Evolutionary conservation across 768 basidiomycete species (phyloP).

Genomic region (Podaxis carcinomalis): DNA sequence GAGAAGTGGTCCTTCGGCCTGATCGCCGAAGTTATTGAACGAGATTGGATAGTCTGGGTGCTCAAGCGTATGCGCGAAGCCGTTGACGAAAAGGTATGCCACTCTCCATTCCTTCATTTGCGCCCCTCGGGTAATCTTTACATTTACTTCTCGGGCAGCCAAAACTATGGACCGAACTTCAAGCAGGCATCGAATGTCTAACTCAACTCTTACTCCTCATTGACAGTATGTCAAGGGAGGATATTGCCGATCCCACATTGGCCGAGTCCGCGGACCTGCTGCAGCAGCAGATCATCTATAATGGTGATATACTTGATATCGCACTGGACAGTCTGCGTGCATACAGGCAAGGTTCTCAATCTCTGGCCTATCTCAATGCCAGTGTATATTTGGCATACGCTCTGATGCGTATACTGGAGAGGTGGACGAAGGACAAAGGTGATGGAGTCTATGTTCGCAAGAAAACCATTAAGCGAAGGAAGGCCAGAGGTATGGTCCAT

Average conservation of each 20-base stretch:
- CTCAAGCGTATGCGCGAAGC: slow-evolving; percentile 84
- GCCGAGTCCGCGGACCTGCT: slow-evolving; percentile 76
- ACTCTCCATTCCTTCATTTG: slow-evolving; percentile 7
- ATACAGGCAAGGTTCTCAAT: slow-evolving; percentile 80
- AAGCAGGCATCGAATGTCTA: slow-evolving; percentile 91
- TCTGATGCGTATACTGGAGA: slow-evolving; percentile 86
- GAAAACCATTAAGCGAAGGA: slow-evolving; percentile 49
- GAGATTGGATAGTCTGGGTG: slow-evolving; percentile 87
- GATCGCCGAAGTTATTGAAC: slow-evolving; percentile 82
- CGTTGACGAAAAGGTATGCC: slow-evolving; percentile 82
- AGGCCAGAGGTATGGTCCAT: slow-evolving; percentile 33
- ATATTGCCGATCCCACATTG: slow-evolving; percentile 41
- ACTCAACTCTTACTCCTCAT: slow-evolving; percentile 89
- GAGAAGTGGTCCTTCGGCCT: slow-evolving; percentile 63
- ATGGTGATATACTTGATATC: slow-evolving; percentile 90
- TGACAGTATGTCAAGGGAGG: slow-evolving; percentile 69
- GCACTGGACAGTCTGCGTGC: slow-evolving; percentile 70
- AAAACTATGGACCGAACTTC: slow-evolving; percentile 89
- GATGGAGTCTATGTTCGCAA: slow-evolving; percentile 77
- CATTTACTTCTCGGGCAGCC: slow-evolving; percentile 47
- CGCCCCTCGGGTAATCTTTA: background rate
- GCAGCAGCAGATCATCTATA: slow-evolving; percentile 91
- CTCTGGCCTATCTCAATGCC: slow-evolving; percentile 79
- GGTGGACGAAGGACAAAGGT: slow-evolving; percentile 70
- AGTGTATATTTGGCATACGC: slow-evolving; percentile 82